Base-by-base conservation (phyloP, 1,284 basidiomycete genomes). In the Melampsora occidentalis region DNA sequence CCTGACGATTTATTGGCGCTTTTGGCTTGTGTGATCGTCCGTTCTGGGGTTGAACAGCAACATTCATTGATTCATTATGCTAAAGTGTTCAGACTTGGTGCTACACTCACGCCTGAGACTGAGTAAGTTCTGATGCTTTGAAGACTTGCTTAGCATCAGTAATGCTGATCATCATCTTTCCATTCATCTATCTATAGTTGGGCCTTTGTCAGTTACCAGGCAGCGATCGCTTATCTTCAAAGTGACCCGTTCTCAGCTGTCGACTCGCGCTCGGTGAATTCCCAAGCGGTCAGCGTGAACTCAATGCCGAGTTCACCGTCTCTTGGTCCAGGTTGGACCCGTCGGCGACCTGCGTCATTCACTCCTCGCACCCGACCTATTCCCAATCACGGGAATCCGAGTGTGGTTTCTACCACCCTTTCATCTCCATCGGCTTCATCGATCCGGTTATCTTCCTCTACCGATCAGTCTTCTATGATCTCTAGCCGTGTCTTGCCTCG, bases 131-230 rank as follows among this genome's bases (percentile, higher is more conserved):
- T 5, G 10, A 59, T 28, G n/a, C 10, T 28, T 9, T 28, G n/a
- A 28, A 22, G 1, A 20, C 20, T 16, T 6, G 35, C 35, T 64
- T 33, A 25, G 20, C 20, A 9, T 14, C 2, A 12, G 10, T 46
- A 12, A 46, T 46, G 42, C 42, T 46, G 42, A 46, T 46, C 42
- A 3, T 65, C 61, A 53, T 22, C 28, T 49, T 25, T 61, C 69
- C 20, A 51, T 53, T 57, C 57, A 28, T 53, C 25, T 59, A 22
- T 39, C 16, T 22, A 20, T n/a, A 77, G 75, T 77, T 77, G 75
- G 75, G 75, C 75, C 12, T 70, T 77, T 48, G 75, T 77, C 33
- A 77, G 61, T 69, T 77, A 77, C 57, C 75, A 77, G 53, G 75
- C 75, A 25, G 75, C 75, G 22, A 77, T 77, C 48, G 75, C 75